Evolutionary conservation across 2,329 filamentous ascomycete species (phyloP).

Genomic region (Colletotrichum gloeosporioides): DNA sequence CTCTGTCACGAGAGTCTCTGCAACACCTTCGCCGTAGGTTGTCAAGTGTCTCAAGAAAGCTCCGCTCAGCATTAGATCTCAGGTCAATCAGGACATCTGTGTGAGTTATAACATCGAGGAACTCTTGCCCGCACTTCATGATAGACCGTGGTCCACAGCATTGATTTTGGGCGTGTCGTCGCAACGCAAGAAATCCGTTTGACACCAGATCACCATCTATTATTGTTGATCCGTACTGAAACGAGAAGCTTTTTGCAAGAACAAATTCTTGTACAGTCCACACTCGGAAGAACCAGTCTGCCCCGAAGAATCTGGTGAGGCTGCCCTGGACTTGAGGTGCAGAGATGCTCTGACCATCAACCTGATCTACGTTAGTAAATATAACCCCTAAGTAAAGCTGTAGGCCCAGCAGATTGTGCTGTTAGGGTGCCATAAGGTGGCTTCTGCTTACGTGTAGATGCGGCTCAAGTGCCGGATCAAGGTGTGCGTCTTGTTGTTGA

Average conservation of each 20-base stretch:
- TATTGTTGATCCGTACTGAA: background rate
- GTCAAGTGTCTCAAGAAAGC: background rate
- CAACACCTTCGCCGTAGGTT: background rate
- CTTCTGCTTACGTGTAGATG: background rate
- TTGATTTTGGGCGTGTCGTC: background rate
- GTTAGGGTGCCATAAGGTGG: background rate
- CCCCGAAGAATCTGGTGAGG: background rate
- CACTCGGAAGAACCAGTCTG: background rate
- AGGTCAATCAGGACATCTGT: background rate
- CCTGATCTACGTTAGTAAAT: background rate
- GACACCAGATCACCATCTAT: background rate
- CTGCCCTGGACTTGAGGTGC: background rate
- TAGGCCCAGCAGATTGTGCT: background rate
- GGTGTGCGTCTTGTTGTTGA: background rate
- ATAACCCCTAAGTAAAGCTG: background rate
- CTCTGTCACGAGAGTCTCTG: background rate
- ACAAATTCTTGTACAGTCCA: background rate
- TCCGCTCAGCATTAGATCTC: background rate
- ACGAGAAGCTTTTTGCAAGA: background rate
- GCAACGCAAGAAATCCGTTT: background rate
- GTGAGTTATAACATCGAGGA: background rate
- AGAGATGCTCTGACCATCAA: background rate
- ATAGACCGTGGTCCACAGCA: background rate
- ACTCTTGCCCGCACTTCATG: background rate
- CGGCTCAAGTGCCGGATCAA: background rate